phyloP scores from a whole-genome alignment of 164 flowering plant species.

The Aristolochia californica region DNA sequence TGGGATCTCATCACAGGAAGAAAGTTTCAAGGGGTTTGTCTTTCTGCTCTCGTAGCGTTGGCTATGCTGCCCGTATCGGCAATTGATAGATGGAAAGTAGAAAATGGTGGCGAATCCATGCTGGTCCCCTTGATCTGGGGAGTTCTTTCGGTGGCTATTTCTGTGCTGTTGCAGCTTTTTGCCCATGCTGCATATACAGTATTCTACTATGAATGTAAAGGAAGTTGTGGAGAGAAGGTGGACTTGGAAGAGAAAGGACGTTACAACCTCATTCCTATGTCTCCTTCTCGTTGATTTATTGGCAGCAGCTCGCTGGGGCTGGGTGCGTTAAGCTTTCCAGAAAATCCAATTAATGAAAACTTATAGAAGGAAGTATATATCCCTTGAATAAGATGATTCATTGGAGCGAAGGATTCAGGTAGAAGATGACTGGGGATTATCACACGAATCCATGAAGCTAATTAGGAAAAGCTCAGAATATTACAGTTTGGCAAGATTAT shows the following conservation, averaged over 20 bases:
- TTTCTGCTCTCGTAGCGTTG: neutral
- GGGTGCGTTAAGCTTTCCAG: too few relatives aligned
- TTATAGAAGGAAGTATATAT: too few relatives aligned
- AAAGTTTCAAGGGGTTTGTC: slow-evolving; percentile 10
- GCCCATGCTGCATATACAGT: slow-evolving; percentile 6
- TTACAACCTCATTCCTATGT: neutral
- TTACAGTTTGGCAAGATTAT: too few relatives aligned
- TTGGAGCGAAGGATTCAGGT: too few relatives aligned
- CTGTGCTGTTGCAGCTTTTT: slow-evolving; percentile 5
- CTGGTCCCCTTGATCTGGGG: neutral
- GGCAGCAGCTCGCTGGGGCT: too few relatives aligned
- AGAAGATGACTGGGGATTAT: too few relatives aligned
- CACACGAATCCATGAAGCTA: too few relatives aligned
- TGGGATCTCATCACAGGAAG: slow-evolving; percentile 14
- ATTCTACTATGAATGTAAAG: slow-evolving; percentile 12
- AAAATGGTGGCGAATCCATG: neutral
- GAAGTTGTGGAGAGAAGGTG: slow-evolving; percentile 12
- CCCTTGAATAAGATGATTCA: too few relatives aligned
- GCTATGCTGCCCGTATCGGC: neutral
- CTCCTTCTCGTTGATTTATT: too few relatives aligned
- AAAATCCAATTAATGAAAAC: too few relatives aligned
- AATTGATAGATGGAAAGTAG: too few relatives aligned
- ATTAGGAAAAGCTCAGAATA: too few relatives aligned
- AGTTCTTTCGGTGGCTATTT: neutral
- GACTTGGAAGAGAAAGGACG: neutral